These are phyloP conservation scores for Pichia sporocuriosa DNA, from an alignment of 805 yeast species.

Conservation along the genomic window DNA sequence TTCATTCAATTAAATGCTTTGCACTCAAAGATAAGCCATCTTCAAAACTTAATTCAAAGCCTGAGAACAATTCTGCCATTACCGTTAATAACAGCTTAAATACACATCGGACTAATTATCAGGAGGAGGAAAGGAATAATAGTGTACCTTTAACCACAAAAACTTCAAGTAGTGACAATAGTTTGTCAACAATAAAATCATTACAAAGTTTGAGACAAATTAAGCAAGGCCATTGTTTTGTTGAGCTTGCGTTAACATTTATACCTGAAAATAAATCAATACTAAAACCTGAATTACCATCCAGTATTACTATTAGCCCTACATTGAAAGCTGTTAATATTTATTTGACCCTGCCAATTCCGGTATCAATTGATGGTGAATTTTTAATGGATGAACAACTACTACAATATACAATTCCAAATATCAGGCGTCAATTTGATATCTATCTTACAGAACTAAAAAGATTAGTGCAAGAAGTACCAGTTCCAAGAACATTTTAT, in stretches of 20 bases:
- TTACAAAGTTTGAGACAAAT: background rate
- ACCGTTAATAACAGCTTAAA: no score
- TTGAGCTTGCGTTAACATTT: conserved; percentile 2
- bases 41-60: background rate
- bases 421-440: conserved; percentile 1
- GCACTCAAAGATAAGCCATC: background rate
- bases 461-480: background rate
- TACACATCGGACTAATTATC: no score
- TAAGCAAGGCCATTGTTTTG: conserved; percentile 6
- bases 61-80: background rate
- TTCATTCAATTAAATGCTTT: conserved; percentile 1
- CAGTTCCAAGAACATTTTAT: conserved; percentile 1
- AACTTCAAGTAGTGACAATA: conserved; percentile 1
- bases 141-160: background rate
- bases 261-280: background rate
- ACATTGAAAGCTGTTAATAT: conserved; percentile 1
- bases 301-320: background rate
- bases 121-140: background rate
- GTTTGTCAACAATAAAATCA: conserved; percentile 1
- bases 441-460: conserved; percentile 1
- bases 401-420: conserved; percentile 5
- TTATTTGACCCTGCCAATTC: conserved; percentile 5
- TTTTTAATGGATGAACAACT: conserved; percentile 11
- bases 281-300: conserved; percentile 5
- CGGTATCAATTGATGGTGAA: conserved; percentile 7